Percentiles rank a stretch among this genome's conserved stretches.
Conservation (phyloP, 108 stramenopile species). For the Ochromonas danica region DNA sequence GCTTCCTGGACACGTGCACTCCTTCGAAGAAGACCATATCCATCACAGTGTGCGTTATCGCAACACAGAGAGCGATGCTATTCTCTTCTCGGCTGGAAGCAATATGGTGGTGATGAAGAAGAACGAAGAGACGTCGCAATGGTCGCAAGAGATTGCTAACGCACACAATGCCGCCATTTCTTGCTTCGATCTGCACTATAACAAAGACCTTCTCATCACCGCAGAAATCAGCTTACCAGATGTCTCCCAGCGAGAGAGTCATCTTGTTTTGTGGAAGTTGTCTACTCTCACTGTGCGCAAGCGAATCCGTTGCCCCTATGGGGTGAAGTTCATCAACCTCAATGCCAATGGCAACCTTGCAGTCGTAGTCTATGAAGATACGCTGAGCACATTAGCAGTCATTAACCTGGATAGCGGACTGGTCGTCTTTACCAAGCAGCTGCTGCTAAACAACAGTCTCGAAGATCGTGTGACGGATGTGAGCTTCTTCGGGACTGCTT, state of each 20-base stretch:
- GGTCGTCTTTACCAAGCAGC: background rate
- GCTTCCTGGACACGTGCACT: background rate
- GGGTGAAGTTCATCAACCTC: background rate
- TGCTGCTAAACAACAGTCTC: background rate
- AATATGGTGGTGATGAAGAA: background rate
- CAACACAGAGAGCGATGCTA: background rate
- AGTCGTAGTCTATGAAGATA: background rate
- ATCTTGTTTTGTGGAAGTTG: background rate
- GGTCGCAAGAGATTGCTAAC: background rate
- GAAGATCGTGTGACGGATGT: background rate
- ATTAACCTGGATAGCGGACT: background rate
- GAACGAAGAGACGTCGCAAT: background rate
- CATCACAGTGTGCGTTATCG: background rate
- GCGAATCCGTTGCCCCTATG: background rate
- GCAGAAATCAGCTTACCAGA: background rate
- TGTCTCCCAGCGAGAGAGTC: background rate
- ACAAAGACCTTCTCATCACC: background rate
- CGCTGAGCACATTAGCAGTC: background rate
- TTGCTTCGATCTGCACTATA: background rate
- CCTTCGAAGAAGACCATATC: background rate
- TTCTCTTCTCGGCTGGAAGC: background rate
- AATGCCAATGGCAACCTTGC: background rate
- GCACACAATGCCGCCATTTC: background rate
- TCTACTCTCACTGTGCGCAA: background rate
- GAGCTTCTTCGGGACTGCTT: constrained; percentile 7